These are phyloP conservation scores for Zoysia pacifica DNA, from an alignment of 176 grass and related monocot genomes.

Conservation along the genomic window DNA sequence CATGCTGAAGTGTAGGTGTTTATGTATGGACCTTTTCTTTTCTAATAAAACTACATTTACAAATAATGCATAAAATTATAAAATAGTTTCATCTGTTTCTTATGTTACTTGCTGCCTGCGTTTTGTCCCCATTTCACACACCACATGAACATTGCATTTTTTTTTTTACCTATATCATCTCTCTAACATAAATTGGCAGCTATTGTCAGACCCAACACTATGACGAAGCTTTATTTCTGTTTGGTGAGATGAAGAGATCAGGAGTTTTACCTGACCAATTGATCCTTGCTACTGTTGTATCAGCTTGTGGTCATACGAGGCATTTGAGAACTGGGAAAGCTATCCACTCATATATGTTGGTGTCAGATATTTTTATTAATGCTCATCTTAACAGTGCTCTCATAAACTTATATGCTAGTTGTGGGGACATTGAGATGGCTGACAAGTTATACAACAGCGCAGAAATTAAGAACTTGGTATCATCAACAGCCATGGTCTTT, in stretches of 20 bases:
- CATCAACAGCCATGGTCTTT: conserved; percentile 71
- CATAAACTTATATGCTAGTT: conserved; percentile 73
- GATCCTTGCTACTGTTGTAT: conserved; percentile 67
- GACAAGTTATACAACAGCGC: conserved; percentile 57
- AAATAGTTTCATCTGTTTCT: background rate
- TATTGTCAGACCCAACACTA: conserved; percentile 71
- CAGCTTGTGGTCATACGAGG: conserved; percentile 56
- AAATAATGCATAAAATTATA: background rate
- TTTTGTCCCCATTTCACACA: background rate
- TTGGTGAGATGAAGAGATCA: conserved; percentile 78
- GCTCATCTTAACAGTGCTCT: conserved; percentile 63
- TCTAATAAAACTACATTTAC: background rate
- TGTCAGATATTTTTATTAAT: conserved; percentile 45
- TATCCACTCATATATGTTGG: conserved; percentile 73
- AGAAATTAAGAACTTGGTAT: conserved; percentile 53
- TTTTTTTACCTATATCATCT: conserved; percentile 3
- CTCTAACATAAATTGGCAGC: conserved; percentile 52
- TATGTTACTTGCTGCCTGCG: conserved; percentile 5
- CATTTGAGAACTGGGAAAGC: conserved; percentile 52
- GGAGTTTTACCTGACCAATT: conserved; percentile 65
- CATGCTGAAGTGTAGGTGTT: background rate
- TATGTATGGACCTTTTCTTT: background rate
- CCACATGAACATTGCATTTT: background rate
- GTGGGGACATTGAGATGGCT: conserved; percentile 59
- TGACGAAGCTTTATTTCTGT: conserved; percentile 62